Evolutionary conservation across 108 stramenopile genomes (phyloP).

Genomic region (Pseudonitzschia multistriata): DNA sequence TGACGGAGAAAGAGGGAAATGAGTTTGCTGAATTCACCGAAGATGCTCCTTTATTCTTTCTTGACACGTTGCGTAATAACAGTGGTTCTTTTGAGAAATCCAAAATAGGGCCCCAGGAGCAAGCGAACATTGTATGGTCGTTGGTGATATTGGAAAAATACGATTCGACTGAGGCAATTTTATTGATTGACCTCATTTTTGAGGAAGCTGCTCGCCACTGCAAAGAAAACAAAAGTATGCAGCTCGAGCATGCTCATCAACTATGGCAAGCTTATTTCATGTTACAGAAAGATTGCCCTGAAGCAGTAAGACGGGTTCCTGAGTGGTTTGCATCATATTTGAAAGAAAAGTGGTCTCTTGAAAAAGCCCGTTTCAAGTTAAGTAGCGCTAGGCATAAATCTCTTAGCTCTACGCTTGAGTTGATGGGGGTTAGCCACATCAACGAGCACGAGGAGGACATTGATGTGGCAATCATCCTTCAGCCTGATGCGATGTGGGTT

Average conservation of each 20-base stretch:
- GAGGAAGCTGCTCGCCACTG: conserved; percentile 43
- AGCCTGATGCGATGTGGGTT: conserved; percentile 66
- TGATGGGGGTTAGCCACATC: conserved; percentile 76
- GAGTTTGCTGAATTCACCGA: conserved; percentile 57
- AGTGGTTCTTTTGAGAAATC: conserved; percentile 21
- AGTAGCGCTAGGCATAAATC: conserved; percentile 77
- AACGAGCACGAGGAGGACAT: conserved; percentile 91
- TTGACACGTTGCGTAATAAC: conserved; percentile 20
- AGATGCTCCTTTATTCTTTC: conserved; percentile 39
- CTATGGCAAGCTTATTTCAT: conserved; percentile 83
- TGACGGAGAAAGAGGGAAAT: conserved; percentile 44
- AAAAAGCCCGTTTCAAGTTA: conserved; percentile 68
- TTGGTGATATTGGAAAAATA: conserved; percentile 70
- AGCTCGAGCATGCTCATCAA: conserved; percentile 87
- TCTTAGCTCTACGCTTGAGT: conserved; percentile 66
- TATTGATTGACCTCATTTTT: conserved; percentile 61
- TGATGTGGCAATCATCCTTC: conserved; percentile 83
- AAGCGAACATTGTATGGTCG: conserved; percentile 83
- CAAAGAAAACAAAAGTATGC: conserved; percentile 46
- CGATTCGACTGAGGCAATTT: conserved; percentile 39
- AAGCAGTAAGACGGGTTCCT: conserved; percentile 53
- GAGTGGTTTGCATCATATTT: conserved; percentile 59
- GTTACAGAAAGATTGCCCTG: conserved; percentile 63
- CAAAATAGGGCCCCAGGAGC: conserved; percentile 70
- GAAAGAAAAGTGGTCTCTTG: conserved; percentile 60